Conservation (phyloP, 1,139 yeast genomes). For the Debaryomyces udenii region DNA sequence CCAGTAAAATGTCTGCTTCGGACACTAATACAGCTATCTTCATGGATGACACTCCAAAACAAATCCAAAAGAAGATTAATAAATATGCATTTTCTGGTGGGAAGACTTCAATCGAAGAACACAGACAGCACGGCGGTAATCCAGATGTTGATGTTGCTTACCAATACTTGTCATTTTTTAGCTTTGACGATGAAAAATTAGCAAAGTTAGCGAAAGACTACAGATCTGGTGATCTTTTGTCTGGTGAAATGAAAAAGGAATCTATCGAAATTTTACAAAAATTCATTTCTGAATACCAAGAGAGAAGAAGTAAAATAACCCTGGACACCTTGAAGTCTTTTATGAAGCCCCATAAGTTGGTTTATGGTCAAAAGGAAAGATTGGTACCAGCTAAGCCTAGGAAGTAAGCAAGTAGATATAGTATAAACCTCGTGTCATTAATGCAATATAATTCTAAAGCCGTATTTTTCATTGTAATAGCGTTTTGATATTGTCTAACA, state of each 20-base stretch:
- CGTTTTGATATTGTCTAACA: constrained; percentile 36
- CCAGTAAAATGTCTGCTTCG: constrained; percentile 96
- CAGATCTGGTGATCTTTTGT: constrained; percentile 77
- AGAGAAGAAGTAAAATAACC: constrained; percentile 66
- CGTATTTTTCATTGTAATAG: constrained; percentile 14
- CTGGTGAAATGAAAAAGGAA: constrained; percentile 91
- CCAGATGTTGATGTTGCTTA: constrained; percentile 96
- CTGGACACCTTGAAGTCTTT: constrained; percentile 68
- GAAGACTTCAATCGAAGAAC: constrained; percentile 83
- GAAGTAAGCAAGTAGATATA: constrained; percentile 22
- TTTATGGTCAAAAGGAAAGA: constrained; percentile 73
- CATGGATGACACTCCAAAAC: constrained; percentile 93
- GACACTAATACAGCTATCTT: constrained; percentile 78
- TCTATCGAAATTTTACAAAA: constrained; percentile 81
- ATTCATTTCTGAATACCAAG: constrained; percentile 82
- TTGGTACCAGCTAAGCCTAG: constrained; percentile 67
- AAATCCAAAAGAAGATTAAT: constrained; percentile 91
- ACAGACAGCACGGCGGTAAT: constrained; percentile 85
- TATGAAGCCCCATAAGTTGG: constrained; percentile 84
- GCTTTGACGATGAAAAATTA: constrained; percentile 83
- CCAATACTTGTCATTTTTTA: constrained; percentile 88
- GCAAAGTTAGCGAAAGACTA: constrained; percentile 64
- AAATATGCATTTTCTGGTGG: constrained; percentile 98
- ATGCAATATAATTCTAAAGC: constrained; percentile 1
- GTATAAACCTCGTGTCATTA: constrained; percentile 1